Evolutionary conservation across 1,284 basidiomycete species (phyloP).

Genomic region (Melampsora americana): DNA sequence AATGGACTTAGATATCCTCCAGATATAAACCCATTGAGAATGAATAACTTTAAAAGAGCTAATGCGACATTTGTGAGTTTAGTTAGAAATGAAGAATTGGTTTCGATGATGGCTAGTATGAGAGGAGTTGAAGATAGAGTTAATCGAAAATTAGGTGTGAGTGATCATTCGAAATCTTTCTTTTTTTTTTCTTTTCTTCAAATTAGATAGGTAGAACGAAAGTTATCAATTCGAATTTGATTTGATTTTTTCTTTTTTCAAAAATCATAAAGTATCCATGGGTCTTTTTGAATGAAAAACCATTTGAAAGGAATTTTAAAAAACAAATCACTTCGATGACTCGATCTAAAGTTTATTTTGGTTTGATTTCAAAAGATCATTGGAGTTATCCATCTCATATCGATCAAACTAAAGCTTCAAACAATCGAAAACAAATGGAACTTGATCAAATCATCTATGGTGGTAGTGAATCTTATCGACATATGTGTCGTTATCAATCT

Average conservation of each 20-base stretch:
- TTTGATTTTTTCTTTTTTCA: too few species aligned
- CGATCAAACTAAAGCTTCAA: constrained; percentile 49
- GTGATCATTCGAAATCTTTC: too few species aligned
- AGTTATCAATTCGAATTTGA: too few species aligned
- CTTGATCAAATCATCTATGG: constrained; percentile 50
- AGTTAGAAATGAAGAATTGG: constrained; percentile 20
- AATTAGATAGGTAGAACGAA: too few species aligned
- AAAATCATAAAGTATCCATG: constrained; percentile 16
- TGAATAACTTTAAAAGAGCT: background rate
- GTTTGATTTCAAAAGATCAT: constrained; percentile 49
- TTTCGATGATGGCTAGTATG: constrained; percentile 19
- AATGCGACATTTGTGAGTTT: constrained; percentile 14
- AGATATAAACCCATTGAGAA: constrained; percentile 1
- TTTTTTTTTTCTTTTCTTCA: too few species aligned
- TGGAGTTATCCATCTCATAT: constrained; percentile 52
- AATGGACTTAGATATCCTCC: constrained; percentile 19
- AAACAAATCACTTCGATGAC: constrained; percentile 50
- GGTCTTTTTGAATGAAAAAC: constrained; percentile 45
- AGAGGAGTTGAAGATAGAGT: constrained; percentile 21
- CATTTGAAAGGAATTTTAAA: constrained; percentile 52
- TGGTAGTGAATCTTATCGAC: constrained; percentile 51
- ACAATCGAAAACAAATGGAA: constrained; percentile 46
- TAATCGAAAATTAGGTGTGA: constrained; percentile 19
- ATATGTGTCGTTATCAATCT: constrained; percentile 48
- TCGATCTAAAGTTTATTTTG: constrained; percentile 51